phyloP scores from a whole-genome alignment of 2,329 filamentous ascomycete genomes.

The Colletotrichum aenigma region DNA sequence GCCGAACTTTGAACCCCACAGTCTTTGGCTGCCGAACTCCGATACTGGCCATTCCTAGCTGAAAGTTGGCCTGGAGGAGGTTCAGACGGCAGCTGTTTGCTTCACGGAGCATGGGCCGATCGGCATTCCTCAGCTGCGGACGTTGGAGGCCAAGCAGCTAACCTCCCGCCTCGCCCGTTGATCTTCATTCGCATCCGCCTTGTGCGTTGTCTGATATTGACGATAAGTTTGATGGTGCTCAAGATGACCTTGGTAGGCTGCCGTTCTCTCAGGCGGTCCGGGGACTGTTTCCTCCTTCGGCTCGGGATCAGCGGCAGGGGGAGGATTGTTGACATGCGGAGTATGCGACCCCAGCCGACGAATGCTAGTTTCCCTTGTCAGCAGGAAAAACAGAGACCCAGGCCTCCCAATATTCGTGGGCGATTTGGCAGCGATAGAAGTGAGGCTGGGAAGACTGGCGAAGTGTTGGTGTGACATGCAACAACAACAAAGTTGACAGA shows the following conservation, averaged over 20 bases:
- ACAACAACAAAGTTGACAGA: background rate
- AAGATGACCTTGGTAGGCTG: background rate
- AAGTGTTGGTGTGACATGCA: background rate
- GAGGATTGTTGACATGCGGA: background rate
- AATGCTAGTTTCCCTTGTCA: background rate
- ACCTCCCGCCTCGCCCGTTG: background rate
- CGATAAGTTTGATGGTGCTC: background rate
- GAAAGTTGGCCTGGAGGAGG: background rate
- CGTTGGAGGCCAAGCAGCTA: background rate
- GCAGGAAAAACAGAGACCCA: background rate
- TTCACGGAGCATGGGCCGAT: background rate
- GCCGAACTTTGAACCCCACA: background rate
- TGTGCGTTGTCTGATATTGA: background rate
- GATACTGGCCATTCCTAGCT: background rate
- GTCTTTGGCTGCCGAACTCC: conserved; percentile 13
- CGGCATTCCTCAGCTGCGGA: background rate
- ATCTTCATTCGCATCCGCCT: background rate
- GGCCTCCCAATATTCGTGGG: background rate
- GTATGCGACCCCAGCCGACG: conserved; percentile 1
- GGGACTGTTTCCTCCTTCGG: background rate
- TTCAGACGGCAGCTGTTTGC: background rate
- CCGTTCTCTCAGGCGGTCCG: background rate
- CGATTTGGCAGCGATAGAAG: background rate
- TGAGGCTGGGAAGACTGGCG: background rate
- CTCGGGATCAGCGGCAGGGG: background rate